These are phyloP conservation scores for Chrysanthemum lavandulifolium DNA, from an alignment of 129 eudicot species.

Conservation along the genomic window DNA sequence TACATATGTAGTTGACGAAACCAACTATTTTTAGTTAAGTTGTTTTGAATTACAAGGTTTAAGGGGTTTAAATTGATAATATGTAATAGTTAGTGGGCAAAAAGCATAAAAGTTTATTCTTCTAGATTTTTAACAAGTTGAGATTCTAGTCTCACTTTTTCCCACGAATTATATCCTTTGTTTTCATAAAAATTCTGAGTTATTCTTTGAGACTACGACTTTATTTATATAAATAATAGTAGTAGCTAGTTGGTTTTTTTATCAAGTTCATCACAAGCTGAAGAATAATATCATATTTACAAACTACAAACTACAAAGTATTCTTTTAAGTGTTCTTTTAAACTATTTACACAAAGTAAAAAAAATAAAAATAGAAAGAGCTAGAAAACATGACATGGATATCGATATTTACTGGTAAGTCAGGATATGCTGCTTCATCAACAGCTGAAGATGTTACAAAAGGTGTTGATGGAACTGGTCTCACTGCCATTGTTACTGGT, in stretches of 20 bases:
- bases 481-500: constrained; percentile 92
- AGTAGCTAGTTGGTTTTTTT: too few relatives aligned
- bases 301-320: constrained; percentile 7
- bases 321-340: neutral
- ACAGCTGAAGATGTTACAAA: constrained; percentile 77
- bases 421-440: constrained; percentile 77
- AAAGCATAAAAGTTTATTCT: neutral
- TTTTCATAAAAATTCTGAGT: too few relatives aligned
- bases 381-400: constrained; percentile 53
- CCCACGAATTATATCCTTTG: neutral
- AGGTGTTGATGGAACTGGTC: constrained; percentile 73
- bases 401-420: constrained; percentile 59
- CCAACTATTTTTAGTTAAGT: too few relatives aligned
- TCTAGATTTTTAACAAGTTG: constrained; percentile 17
- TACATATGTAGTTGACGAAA: too few relatives aligned
- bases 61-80: constrained; percentile 1
- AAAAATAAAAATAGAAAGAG: neutral
- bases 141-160: neutral
- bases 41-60: constrained; percentile 1
- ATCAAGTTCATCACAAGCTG: constrained; percentile 15
- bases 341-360: neutral
- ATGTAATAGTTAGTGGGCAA: neutral
- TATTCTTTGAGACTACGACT: too few relatives aligned
- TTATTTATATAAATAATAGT: neutral
- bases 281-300: neutral